Base-by-base conservation (phyloP, 805 yeast species). In the Barnettozyma vustinii region DNA sequence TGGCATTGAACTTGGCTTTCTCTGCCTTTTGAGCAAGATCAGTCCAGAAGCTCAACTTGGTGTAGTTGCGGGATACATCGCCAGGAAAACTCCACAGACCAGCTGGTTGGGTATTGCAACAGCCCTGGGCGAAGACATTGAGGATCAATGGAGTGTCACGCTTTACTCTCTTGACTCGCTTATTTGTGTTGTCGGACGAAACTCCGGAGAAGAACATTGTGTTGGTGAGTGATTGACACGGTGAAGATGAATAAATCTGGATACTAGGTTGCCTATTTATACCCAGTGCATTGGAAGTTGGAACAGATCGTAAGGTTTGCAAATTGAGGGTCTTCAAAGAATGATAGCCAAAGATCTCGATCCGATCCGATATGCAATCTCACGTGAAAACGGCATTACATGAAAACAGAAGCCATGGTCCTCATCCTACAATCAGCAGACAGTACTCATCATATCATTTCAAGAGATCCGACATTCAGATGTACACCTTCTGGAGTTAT, bases 11-110 rank as follows among this genome's bases (percentile, higher is more conserved):
- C 51, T 67, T 68, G 55, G 70, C 73, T 16, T 49, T 56, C 50
- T 71, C 75, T 25, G 69, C 59, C 40, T 62, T 48, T 44, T 67
- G 53, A 16, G 73, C 73, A 15, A 70, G 53, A 23, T 68, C 59
- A 15, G 61, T 61, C 75, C 75, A 70, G 52, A 68, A 70, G 20
- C 64, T 57, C 13, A 66, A 57, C 42, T 58, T 59, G 45, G 62
- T 55, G 44, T 62, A 63, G 27, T 45, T 39, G 5, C 37, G 19
- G 12, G 72, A 60, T 39, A 56, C 53, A 52, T 71, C 74, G 6
- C 62, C 59, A 1, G 75, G 73, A 44, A 67, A 68, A 19, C 64
- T 61, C 76, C 75, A 72, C 10, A 65, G 49, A 1, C 63, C 67
- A 23, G 67, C 63, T 45, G 57, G 55, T 51, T 60, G 66, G 10